Evolutionary conservation across 2,329 filamentous ascomycete species (phyloP).

Genomic region (Aureobasidium pullulans): DNA sequence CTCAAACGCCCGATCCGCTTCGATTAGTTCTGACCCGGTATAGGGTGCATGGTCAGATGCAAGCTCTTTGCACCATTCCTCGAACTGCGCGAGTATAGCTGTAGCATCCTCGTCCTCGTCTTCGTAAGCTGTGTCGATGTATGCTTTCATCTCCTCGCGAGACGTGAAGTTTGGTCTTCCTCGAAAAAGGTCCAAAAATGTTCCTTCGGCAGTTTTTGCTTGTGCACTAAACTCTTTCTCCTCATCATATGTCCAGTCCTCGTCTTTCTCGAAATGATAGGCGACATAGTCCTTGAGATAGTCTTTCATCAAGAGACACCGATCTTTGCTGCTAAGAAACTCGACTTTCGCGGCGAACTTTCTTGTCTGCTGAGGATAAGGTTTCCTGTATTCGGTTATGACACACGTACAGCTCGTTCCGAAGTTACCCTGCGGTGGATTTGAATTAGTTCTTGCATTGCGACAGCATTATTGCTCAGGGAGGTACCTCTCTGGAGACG

Average conservation of each 20-base stretch:
- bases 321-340: background rate
- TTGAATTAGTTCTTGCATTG: background rate
- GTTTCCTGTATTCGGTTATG: constrained; percentile 14
- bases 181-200: background rate
- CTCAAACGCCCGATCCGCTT: background rate
- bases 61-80: background rate
- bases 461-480: no score
- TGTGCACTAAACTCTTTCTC: background rate
- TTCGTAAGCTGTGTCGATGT: background rate
- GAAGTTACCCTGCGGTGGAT: background rate
- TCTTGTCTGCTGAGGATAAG: constrained; percentile 13
- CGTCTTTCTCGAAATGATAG: background rate
- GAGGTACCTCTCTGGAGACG: constrained; percentile 18
- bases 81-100: background rate
- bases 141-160: background rate
- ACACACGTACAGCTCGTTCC: constrained; percentile 16
- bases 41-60: background rate
- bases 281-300: background rate
- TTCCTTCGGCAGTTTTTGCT: background rate
- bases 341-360: constrained; percentile 15
- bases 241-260: background rate
- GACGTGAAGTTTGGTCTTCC: background rate
- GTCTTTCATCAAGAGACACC: background rate
- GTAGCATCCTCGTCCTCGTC: background rate
- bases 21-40: background rate